phyloP scores from a whole-genome alignment of 225 moss, liverwort and hornwort species.

The Marchantia paleacea region DNA sequence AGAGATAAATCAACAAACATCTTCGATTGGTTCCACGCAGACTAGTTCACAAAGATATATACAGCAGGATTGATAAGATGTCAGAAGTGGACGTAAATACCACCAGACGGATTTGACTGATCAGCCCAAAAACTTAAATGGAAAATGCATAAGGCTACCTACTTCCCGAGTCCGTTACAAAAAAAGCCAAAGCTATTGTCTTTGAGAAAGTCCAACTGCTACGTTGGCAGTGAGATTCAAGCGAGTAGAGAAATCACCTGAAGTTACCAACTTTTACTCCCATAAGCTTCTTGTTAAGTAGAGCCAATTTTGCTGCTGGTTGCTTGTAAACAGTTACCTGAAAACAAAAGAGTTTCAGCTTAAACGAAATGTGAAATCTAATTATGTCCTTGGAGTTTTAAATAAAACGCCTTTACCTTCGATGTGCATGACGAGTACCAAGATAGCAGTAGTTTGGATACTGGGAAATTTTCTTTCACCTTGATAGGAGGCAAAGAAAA shows the following conservation, averaged over 20 bases:
- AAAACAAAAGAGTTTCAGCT: neutral
- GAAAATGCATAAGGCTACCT: too few relatives aligned
- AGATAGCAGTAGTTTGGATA: neutral
- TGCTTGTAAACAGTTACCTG: slow-evolving; percentile 99
- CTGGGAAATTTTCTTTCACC: neutral
- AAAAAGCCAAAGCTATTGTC: too few relatives aligned
- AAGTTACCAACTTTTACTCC: slow-evolving; percentile 94
- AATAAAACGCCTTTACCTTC: neutral
- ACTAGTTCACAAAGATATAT: too few relatives aligned
- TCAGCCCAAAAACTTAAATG: too few relatives aligned
- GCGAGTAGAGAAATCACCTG: slow-evolving; percentile 41
- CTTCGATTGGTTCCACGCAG: too few relatives aligned
- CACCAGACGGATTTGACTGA: too few relatives aligned
- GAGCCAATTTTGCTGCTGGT: slow-evolving; percentile 72
- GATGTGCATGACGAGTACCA: neutral
- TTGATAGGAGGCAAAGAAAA: neutral
- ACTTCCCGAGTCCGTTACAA: too few relatives aligned
- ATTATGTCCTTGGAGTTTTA: neutral
- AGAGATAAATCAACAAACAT: too few relatives aligned
- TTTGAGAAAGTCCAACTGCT: too few relatives aligned
- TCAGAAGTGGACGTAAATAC: too few relatives aligned
- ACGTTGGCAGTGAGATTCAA: neutral
- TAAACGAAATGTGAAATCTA: neutral
- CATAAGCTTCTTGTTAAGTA: slow-evolving; percentile 72
- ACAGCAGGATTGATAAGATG: too few relatives aligned